These are phyloP conservation scores for Mucor saturninus DNA, from an alignment of 371 early-diverging fungal genomes.

Conservation along the genomic window DNA sequence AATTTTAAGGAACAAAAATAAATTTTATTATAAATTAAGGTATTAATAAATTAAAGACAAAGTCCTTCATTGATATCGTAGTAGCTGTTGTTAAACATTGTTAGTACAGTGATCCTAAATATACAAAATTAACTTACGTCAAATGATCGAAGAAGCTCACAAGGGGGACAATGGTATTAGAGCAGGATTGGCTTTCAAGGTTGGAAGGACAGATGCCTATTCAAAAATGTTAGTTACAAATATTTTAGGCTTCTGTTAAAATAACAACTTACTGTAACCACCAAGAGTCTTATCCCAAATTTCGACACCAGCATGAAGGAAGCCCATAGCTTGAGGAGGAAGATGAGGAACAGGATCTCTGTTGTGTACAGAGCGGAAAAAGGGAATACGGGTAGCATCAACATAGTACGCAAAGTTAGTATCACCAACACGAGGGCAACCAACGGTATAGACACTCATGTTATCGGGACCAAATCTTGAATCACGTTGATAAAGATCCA, in stretches of 20 bases:
- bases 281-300: constrained; percentile 41
- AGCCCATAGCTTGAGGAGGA: constrained; percentile 52
- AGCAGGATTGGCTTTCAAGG: constrained; percentile 28
- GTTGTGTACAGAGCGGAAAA: constrained; percentile 48
- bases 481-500: constrained; percentile 31
- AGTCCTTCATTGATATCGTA: constrained; percentile 12
- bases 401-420: constrained; percentile 45
- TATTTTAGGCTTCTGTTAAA: neutral
- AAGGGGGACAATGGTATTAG: constrained; percentile 33
- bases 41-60: constrained; percentile 3
- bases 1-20: neutral
- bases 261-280: constrained; percentile 18
- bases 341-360: constrained; percentile 46
- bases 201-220: constrained; percentile 30
- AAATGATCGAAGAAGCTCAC: constrained; percentile 27
- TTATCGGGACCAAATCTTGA: constrained; percentile 9
- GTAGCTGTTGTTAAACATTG: neutral
- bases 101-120: neutral
- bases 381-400: constrained; percentile 30
- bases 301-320: constrained; percentile 50
- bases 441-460: constrained; percentile 29
- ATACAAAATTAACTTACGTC: constrained; percentile 7
- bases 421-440: constrained; percentile 60
- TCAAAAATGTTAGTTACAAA: neutral
- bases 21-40: neutral